A percentile compares a stretch with the other conserved stretches of the same genome.
phyloP scores from a whole-genome alignment of 78 protist genomes.

The Emiliania huxleyi region DNA sequence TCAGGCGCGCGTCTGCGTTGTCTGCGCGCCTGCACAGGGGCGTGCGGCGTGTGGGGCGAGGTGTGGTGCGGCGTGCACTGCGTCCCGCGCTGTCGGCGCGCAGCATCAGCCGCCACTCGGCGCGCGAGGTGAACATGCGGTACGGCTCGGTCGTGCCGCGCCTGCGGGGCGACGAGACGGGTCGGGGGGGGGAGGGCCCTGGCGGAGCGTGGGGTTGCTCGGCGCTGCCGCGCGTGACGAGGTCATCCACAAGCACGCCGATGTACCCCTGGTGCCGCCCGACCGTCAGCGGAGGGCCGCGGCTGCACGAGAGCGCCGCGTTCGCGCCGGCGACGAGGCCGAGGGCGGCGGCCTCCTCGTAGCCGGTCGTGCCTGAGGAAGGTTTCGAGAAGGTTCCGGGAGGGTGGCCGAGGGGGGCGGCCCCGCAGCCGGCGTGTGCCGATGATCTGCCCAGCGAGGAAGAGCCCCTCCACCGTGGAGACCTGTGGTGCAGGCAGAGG shows the following conservation, averaged over 20 bases:
- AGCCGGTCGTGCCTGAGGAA: constrained; percentile 95
- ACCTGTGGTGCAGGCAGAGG: not conserved
- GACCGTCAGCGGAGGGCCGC: not conserved
- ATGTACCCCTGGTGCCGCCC: constrained; percentile 22
- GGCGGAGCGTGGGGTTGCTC: too few species aligned
- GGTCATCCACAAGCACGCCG: constrained; percentile 91
- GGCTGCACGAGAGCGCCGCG: constrained; percentile 63
- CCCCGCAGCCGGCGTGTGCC: too few species aligned
- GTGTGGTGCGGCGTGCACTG: too few species aligned
- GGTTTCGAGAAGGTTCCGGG: too few species aligned
- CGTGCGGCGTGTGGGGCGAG: not conserved
- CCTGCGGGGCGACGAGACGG: too few species aligned
- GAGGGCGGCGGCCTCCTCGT: constrained; percentile 79
- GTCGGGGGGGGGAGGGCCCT: too few species aligned
- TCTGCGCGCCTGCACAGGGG: not conserved
- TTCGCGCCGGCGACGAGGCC: constrained; percentile 89
- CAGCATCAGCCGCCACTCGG: constrained; percentile 75
- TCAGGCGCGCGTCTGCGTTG: not conserved
- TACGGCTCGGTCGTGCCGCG: constrained; percentile 89
- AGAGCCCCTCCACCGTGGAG: constrained; percentile 35
- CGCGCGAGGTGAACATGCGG: constrained; percentile 89
- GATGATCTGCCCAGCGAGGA: constrained; percentile 92
- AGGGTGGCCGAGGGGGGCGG: too few species aligned
- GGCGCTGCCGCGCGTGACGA: constrained; percentile 69
- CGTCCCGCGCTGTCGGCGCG: not conserved